Evolutionary conservation across 2,329 filamentous ascomycete genomes (phyloP).

Genomic region (Massarina eburnea): DNA sequence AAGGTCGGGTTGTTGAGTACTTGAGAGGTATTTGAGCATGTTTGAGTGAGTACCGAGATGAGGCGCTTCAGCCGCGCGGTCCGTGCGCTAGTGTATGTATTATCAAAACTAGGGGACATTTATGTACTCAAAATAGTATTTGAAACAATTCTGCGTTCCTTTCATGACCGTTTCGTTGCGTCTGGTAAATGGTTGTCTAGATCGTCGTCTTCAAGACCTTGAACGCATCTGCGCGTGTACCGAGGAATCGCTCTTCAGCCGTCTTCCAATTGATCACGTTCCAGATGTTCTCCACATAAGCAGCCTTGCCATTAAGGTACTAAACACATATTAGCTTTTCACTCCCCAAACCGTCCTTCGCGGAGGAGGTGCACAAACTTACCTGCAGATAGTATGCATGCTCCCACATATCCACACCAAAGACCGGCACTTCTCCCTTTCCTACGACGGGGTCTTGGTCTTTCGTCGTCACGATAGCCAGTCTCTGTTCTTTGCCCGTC

Average conservation of each 20-base stretch:
- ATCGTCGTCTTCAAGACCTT: conserved; percentile 41
- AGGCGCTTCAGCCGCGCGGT: conserved; percentile 8
- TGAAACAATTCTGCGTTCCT: background rate
- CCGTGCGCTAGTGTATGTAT: background rate
- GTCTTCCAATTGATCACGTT: conserved; percentile 77
- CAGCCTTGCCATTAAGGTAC: conserved; percentile 75
- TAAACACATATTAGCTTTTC: conserved; percentile 36
- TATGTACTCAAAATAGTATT: background rate
- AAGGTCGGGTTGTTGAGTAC: conserved; percentile 15
- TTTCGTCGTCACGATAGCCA: conserved; percentile 78
- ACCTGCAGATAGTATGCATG: conserved; percentile 88
- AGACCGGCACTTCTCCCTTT: conserved; percentile 64
- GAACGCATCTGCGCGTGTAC: conserved; percentile 44
- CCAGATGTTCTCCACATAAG: conserved; percentile 77
- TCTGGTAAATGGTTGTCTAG: conserved; percentile 5
- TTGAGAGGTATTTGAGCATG: conserved; percentile 40
- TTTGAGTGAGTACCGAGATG: conserved; percentile 39
- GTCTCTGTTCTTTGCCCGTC: conserved; percentile 50
- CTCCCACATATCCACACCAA: conserved; percentile 91
- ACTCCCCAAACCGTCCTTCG: background rate
- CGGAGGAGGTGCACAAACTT: conserved; percentile 7
- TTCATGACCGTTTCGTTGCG: background rate
- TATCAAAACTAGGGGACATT: background rate
- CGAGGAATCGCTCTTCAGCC: conserved; percentile 63
- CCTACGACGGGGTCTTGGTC: conserved; percentile 78